These are phyloP conservation scores for Neonectria magnoliae DNA, from an alignment of 2,329 filamentous ascomycete genomes.

Conservation along the genomic window DNA sequence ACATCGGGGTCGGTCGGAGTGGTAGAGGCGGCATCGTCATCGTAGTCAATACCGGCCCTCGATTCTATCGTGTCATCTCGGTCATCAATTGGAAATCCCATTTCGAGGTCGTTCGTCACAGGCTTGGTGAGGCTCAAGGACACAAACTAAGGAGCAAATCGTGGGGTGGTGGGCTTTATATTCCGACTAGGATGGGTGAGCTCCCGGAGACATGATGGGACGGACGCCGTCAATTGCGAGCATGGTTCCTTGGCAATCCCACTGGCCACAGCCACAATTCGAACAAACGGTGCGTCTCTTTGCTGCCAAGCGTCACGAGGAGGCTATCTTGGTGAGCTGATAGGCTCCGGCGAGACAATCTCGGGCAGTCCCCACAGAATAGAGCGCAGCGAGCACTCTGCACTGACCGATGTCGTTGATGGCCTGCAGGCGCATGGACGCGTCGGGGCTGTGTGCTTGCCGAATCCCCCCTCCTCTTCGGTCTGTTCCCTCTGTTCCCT, in stretches of 20 bases:
- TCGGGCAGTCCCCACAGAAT: conserved; percentile 33
- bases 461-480: conserved; percentile 14
- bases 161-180: conserved; percentile 39
- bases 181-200: conserved; percentile 24
- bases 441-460: conserved; percentile 39
- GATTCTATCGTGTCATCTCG: conserved; percentile 42
- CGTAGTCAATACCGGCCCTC: conserved; percentile 30
- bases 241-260: conserved; percentile 35
- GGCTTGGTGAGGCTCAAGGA: conserved; percentile 37
- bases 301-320: conserved; percentile 33
- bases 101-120: conserved; percentile 35
- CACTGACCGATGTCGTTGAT: conserved; percentile 23
- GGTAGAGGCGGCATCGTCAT: conserved; percentile 38
- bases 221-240: conserved; percentile 35
- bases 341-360: conserved; percentile 32
- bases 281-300: conserved; percentile 34
- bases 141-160: conserved; percentile 18
- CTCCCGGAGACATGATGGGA: conserved; percentile 28
- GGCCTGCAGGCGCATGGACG: conserved; percentile 26
- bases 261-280: conserved; percentile 40
- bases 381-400: conserved; percentile 15
- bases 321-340: conserved; percentile 28
- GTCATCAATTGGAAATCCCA: conserved; percentile 37
- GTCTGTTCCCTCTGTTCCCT: no score
- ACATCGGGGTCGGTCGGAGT: conserved; percentile 39